Evolutionary conservation across 371 early-diverging fungal genomes (phyloP).

Genomic region (Fennellomyces sp.): DNA sequence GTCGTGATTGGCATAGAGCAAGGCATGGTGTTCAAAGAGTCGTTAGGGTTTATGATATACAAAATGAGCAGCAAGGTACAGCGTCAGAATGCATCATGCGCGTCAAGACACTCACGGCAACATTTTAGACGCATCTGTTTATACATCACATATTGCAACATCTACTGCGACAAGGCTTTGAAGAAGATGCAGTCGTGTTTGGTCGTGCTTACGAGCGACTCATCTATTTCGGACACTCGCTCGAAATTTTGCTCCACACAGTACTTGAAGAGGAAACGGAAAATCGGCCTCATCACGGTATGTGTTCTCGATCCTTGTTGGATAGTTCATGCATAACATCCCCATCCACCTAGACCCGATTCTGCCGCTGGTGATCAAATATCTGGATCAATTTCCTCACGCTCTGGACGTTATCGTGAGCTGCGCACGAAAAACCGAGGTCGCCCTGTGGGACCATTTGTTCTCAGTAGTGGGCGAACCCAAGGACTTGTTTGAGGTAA

Average conservation of each 20-base stretch:
- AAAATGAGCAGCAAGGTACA: slow-evolving; percentile 70
- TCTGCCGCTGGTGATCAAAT: slow-evolving; percentile 69
- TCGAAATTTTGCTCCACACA: slow-evolving; percentile 85
- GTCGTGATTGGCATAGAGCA: slow-evolving; percentile 82
- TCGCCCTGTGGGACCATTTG: slow-evolving; percentile 86
- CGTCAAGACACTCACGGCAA: not conserved
- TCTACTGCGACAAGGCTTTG: slow-evolving; percentile 52
- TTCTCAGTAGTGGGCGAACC: slow-evolving; percentile 84
- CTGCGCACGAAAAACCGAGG: slow-evolving; percentile 91
- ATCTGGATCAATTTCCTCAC: slow-evolving; percentile 75
- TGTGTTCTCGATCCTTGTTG: not conserved
- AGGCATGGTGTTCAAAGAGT: slow-evolving; percentile 56
- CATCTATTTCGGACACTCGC: slow-evolving; percentile 81
- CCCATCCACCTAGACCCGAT: slow-evolving; percentile 51
- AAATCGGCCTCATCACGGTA: slow-evolving; percentile 11
- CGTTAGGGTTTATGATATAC: slow-evolving; percentile 65
- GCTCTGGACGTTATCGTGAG: slow-evolving; percentile 84
- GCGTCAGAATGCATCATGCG: not conserved
- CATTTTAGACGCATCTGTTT: slow-evolving; percentile 80
- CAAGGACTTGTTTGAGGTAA: slow-evolving; percentile 77
- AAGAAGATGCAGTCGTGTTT: slow-evolving; percentile 67
- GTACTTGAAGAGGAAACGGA: slow-evolving; percentile 81
- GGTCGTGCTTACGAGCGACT: slow-evolving; percentile 67
- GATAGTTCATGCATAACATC: not conserved
- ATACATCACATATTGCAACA: slow-evolving; percentile 72